phyloP scores from a whole-genome alignment of 2,329 filamentous ascomycete species.

The Aspergillus bombycis region DNA sequence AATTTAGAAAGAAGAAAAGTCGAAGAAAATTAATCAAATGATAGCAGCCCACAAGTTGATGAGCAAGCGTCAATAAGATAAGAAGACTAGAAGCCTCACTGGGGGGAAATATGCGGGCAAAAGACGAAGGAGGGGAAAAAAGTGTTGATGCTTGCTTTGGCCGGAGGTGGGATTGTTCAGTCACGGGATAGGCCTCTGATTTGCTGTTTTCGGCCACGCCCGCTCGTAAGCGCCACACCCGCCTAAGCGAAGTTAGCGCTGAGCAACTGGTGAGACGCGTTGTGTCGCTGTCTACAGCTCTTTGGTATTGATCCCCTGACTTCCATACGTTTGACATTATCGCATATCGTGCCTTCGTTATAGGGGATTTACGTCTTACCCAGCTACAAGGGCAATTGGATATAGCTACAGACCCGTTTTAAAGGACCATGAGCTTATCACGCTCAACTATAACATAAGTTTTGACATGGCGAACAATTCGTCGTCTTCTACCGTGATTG shows the following conservation, averaged over 20 bases:
- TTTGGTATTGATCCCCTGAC: not conserved
- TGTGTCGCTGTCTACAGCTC: not conserved
- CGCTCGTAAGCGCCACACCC: constrained; percentile 26
- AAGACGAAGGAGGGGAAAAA: constrained; percentile 29
- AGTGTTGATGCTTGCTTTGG: constrained; percentile 17
- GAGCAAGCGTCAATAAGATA: constrained; percentile 23
- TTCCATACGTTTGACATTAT: not conserved
- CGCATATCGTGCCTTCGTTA: not conserved
- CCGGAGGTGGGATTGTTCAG: constrained; percentile 25
- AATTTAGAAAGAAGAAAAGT: constrained; percentile 15
- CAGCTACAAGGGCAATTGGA: not conserved
- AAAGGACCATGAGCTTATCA: not conserved
- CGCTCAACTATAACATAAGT: not conserved
- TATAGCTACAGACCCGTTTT: not conserved
- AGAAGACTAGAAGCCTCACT: constrained; percentile 7
- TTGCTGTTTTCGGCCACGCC: constrained; percentile 25
- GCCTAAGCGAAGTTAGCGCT: constrained; percentile 31
- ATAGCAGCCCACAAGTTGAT: constrained; percentile 21
- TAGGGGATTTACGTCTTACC: not conserved
- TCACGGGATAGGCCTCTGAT: constrained; percentile 23
- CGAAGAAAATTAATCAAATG: constrained; percentile 14
- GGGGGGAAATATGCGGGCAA: constrained; percentile 13
- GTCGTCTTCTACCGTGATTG: constrained; percentile 17
- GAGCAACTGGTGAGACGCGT: not conserved
- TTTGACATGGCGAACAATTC: not conserved